These are phyloP conservation scores for Skeletonema marinoi DNA, from an alignment of 108 stramenopile genomes.

Conservation along the genomic window DNA sequence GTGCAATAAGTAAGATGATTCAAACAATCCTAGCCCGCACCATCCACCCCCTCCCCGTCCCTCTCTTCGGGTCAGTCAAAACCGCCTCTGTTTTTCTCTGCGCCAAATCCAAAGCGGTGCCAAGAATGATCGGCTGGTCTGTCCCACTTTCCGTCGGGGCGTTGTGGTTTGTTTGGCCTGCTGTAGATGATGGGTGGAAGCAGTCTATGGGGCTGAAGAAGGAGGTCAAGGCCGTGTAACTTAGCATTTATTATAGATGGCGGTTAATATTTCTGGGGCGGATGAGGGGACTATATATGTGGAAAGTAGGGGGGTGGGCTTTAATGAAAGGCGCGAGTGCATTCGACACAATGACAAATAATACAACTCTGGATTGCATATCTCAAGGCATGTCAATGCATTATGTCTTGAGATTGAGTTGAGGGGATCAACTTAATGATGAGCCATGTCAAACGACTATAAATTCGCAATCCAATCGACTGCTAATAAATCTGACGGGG, in stretches of 20 bases:
- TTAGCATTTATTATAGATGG: not conserved
- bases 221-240: constrained; percentile 41
- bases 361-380: too few relatives aligned
- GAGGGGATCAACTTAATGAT: too few relatives aligned
- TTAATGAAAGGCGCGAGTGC: not conserved
- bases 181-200: constrained; percentile 56
- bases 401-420: too few relatives aligned
- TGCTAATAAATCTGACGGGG: too few relatives aligned
- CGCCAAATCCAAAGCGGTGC: constrained; percentile 36
- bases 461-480: too few relatives aligned
- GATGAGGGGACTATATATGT: not conserved
- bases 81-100: constrained; percentile 20
- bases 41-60: constrained; percentile 33
- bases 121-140: constrained; percentile 48
- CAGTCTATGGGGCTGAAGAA: constrained; percentile 45
- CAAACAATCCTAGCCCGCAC: constrained; percentile 16
- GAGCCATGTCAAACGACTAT: too few relatives aligned
- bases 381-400: too few relatives aligned
- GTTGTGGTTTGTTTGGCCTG: constrained; percentile 64
- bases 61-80: constrained; percentile 46
- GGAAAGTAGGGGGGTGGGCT: not conserved
- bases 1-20: not conserved
- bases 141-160: constrained; percentile 47
- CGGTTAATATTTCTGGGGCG: not conserved
- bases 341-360: too few relatives aligned